Conservation (phyloP, 2,329 filamentous ascomycete species). For the Fonsecaea nubica region DNA sequence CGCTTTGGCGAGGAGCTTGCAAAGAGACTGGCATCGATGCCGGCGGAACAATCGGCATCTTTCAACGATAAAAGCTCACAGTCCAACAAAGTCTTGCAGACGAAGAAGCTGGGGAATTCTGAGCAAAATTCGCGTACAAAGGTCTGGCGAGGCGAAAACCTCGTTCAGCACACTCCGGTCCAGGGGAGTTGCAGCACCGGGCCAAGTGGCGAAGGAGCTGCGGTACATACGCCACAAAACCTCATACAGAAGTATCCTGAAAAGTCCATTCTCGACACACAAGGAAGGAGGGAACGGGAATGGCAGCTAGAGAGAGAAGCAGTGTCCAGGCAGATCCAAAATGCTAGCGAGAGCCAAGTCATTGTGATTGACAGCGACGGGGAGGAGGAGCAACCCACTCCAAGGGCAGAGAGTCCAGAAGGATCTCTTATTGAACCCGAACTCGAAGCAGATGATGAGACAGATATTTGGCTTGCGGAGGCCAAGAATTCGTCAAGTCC, state of each 20-base stretch:
- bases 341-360: slow-evolving; percentile 51
- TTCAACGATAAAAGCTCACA: slow-evolving; percentile 4
- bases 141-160: slow-evolving; percentile 27
- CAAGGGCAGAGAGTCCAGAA: slow-evolving; percentile 31
- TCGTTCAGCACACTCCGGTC: slow-evolving; percentile 25
- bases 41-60: slow-evolving; percentile 22
- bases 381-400: slow-evolving; percentile 26
- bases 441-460: slow-evolving; percentile 45
- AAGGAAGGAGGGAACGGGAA: slow-evolving; percentile 45
- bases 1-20: slow-evolving; percentile 53
- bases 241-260: not conserved
- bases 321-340: slow-evolving; percentile 52
- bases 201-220: not conserved
- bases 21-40: slow-evolving; percentile 42
- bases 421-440: slow-evolving; percentile 26
- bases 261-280: slow-evolving; percentile 24
- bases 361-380: slow-evolving; percentile 54
- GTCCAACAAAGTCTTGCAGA: not conserved
- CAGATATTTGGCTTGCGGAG: slow-evolving; percentile 55
- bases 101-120: not conserved
- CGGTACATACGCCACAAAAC: slow-evolving; percentile 24
- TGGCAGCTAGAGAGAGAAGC: slow-evolving; percentile 56
- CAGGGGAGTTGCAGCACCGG: slow-evolving; percentile 1
- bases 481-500: slow-evolving; percentile 49
- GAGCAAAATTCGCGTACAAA: slow-evolving; percentile 7